phyloP scores from a whole-genome alignment of 257 asterid species.

The Fraxinus pennsylvanica region DNA sequence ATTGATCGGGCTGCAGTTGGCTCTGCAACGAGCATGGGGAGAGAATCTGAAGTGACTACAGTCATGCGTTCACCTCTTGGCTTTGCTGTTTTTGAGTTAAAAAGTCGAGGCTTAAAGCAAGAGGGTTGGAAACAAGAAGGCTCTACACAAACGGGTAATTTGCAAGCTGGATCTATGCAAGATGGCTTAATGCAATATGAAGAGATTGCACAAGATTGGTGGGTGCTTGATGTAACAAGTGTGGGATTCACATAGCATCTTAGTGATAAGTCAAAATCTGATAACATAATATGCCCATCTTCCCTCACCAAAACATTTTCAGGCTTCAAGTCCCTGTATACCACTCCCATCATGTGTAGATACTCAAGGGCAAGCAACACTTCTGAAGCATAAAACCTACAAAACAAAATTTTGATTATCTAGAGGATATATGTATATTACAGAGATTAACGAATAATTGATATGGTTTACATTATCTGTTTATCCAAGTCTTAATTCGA shows the following conservation, averaged over 20 bases:
- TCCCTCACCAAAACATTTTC: conserved; percentile 91
- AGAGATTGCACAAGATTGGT: conserved; percentile 56
- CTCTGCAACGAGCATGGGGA: conserved; percentile 74
- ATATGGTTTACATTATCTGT: neutral
- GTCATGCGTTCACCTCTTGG: conserved; percentile 38
- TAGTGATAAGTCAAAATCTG: conserved; percentile 84
- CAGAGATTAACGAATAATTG: neutral
- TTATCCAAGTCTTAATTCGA: neutral
- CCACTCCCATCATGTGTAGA: conserved; percentile 95
- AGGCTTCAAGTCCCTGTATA: conserved; percentile 86
- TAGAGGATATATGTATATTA: neutral
- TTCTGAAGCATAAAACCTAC: conserved; percentile 86
- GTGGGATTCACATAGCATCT: conserved; percentile 83
- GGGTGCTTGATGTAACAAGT: conserved; percentile 48
- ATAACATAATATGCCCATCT: conserved; percentile 92
- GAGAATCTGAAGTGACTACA: conserved; percentile 41
- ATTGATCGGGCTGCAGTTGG: conserved; percentile 88
- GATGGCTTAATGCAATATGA: conserved; percentile 81
- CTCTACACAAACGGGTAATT: conserved; percentile 66
- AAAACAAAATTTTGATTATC: neutral
- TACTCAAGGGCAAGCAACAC: conserved; percentile 90
- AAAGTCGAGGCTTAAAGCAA: conserved; percentile 81
- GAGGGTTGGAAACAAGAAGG: conserved; percentile 88
- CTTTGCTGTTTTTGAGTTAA: conserved; percentile 52
- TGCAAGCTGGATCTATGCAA: conserved; percentile 72